Conservation (phyloP, 2,329 filamentous ascomycete genomes). For the Nigrospora sphaerica region DNA sequence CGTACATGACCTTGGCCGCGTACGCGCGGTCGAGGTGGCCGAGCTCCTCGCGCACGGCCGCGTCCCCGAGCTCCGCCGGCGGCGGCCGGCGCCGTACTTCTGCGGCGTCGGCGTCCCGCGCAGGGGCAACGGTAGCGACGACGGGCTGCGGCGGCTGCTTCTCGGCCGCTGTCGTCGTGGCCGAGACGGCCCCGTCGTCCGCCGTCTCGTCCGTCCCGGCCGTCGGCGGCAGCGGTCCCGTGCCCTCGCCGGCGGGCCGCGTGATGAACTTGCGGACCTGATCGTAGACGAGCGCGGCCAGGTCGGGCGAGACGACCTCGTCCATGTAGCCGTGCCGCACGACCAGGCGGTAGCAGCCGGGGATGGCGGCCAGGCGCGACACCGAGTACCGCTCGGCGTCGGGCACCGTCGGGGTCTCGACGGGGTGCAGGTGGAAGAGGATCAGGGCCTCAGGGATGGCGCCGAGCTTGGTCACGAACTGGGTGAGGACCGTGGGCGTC, state of each 20-base stretch:
- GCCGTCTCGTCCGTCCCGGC: slow-evolving; percentile 3
- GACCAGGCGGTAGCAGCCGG: slow-evolving; percentile 61
- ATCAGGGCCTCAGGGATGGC: slow-evolving; percentile 61
- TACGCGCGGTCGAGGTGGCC: slow-evolving; percentile 35
- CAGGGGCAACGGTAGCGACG: too few species aligned
- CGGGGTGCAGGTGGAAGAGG: slow-evolving; percentile 65
- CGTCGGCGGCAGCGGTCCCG: slow-evolving; percentile 2
- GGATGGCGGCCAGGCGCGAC: slow-evolving; percentile 35
- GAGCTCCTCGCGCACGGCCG: slow-evolving; percentile 28
- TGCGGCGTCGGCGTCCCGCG: too few species aligned
- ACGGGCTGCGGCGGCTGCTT: background rate
- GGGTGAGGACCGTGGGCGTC: slow-evolving; percentile 60
- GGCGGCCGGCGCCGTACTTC: background rate
- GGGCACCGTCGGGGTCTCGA: slow-evolving; percentile 50
- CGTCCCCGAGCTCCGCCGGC: slow-evolving; percentile 16
- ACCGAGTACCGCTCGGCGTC: slow-evolving; percentile 40
- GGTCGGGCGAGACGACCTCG: slow-evolving; percentile 57
- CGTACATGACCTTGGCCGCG: slow-evolving; percentile 43
- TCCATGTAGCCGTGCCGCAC: slow-evolving; percentile 69
- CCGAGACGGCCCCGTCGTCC: slow-evolving; percentile 3
- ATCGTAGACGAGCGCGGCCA: slow-evolving; percentile 53
- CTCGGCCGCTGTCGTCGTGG: slow-evolving; percentile 7
- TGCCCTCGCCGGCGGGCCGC: slow-evolving; percentile 15
- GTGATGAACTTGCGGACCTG: slow-evolving; percentile 47
- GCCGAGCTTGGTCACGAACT: slow-evolving; percentile 66